phyloP scores from a whole-genome alignment of 192 early-diverging fungal genomes.

The Entomortierella chlamydospora region DNA sequence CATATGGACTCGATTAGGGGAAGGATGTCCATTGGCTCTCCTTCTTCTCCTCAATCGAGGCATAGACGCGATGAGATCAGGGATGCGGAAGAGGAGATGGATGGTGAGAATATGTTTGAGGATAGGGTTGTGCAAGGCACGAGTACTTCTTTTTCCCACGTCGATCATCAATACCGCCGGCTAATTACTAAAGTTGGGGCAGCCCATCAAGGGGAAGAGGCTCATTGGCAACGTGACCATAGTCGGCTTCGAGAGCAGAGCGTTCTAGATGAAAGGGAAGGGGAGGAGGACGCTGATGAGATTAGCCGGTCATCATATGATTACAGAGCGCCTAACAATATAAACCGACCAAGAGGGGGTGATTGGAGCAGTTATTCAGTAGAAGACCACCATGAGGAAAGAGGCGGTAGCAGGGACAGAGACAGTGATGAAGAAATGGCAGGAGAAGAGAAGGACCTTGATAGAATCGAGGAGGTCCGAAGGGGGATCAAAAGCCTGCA shows the following conservation, averaged over 20 bases:
- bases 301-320: too few relatives aligned
- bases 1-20: too few relatives aligned
- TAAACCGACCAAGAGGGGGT: not conserved
- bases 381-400: not conserved
- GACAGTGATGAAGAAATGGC: not conserved
- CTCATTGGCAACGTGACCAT: too few relatives aligned
- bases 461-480: conserved; percentile 20
- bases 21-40: too few relatives aligned
- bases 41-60: too few relatives aligned
- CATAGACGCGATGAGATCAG: not conserved
- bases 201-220: too few relatives aligned
- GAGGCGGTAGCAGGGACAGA: not conserved
- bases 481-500: conserved; percentile 23
- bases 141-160: too few relatives aligned
- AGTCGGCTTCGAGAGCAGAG: too few relatives aligned
- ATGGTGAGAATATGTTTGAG: not conserved
- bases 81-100: conserved; percentile 9
- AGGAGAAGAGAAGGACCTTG: conserved; percentile 1
- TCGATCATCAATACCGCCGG: not conserved
- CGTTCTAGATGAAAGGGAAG: not conserved
- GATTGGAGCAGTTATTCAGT: not conserved
- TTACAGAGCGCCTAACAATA: not conserved
- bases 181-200: too few relatives aligned
- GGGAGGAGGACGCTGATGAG: not conserved
- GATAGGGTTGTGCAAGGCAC: too few relatives aligned